Percentiles rank a stretch among this genome's conserved stretches.
Conservation (phyloP, 2,329 filamentous ascomycete species). For the Thielaviopsis euricoi region DNA sequence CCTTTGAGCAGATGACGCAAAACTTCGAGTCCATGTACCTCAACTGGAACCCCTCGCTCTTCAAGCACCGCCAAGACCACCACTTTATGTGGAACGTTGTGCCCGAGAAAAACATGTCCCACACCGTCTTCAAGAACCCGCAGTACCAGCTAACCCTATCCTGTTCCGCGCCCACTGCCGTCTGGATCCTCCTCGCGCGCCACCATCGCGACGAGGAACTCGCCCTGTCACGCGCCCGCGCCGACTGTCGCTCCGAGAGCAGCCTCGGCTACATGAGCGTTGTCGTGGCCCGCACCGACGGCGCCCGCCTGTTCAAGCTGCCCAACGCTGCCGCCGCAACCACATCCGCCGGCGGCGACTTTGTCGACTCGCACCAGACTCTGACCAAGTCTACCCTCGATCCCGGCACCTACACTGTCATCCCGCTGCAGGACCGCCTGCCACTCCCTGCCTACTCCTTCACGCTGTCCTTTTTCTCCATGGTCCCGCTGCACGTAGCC, state of each 20-base stretch:
- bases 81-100: constrained; percentile 72
- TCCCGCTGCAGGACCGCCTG: constrained; percentile 65
- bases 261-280: constrained; percentile 74
- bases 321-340: constrained; percentile 29
- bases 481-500: constrained; percentile 40
- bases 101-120: constrained; percentile 27
- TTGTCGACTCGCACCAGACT: constrained; percentile 85
- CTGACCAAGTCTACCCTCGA: constrained; percentile 48
- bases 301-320: constrained; percentile 56
- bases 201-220: constrained; percentile 63
- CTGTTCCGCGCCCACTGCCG: constrained; percentile 38
- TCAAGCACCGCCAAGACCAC: constrained; percentile 66
- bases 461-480: constrained; percentile 69
- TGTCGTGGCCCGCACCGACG: constrained; percentile 53
- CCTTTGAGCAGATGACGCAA: constrained; percentile 70
- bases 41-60: constrained; percentile 88
- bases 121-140: constrained; percentile 47
- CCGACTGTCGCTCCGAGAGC: constrained; percentile 13
- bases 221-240: constrained; percentile 23
- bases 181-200: constrained; percentile 75
- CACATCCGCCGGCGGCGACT: constrained; percentile 59
- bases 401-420: constrained; percentile 37
- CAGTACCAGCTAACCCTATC: constrained; percentile 54
- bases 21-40: constrained; percentile 93
- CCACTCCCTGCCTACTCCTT: constrained; percentile 64